Conservation (phyloP, 305 asterid species). For the Fraxinus angustifolia region DNA sequence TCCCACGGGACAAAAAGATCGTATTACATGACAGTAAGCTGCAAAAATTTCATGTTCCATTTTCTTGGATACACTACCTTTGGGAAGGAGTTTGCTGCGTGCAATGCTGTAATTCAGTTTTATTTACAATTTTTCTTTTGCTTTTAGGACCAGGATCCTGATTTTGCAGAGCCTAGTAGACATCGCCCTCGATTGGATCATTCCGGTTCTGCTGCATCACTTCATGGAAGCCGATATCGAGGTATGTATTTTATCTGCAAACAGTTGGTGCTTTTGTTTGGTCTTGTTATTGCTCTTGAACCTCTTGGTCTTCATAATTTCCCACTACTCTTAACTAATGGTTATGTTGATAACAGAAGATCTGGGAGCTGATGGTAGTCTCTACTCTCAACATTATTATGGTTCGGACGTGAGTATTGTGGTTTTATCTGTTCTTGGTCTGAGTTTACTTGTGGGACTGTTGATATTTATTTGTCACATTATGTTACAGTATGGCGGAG, state of each 20-base stretch:
- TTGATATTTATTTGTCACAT: conserved; percentile 21
- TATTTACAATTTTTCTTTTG: conserved; percentile 10
- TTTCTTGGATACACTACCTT: background rate
- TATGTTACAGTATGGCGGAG: conserved; percentile 38
- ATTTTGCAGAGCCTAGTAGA: conserved; percentile 41
- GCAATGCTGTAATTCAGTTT: background rate
- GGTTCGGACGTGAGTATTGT: conserved; percentile 42
- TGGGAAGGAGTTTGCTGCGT: background rate
- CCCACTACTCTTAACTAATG: background rate
- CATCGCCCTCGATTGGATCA: conserved; percentile 42
- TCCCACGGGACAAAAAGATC: conserved; percentile 47
- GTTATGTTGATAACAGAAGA: conserved; percentile 25
- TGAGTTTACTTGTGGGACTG: background rate
- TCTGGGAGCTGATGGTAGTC: conserved; percentile 33
- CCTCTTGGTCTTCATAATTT: conserved; percentile 7
- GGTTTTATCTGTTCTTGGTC: conserved; percentile 15
- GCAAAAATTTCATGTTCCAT: background rate
- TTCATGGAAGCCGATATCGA: conserved; percentile 32
- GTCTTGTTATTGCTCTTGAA: background rate
- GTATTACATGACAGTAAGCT: conserved; percentile 40
- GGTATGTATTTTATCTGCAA: conserved; percentile 23
- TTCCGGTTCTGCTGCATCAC: conserved; percentile 34
- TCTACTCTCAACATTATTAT: conserved; percentile 33
- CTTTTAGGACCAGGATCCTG: conserved; percentile 42
- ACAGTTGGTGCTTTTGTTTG: background rate